Percentiles rank a stretch among this genome's conserved stretches.
phyloP scores from a whole-genome alignment of 2,329 filamentous ascomycete species.

The Ascochyta clinopodiicola region DNA sequence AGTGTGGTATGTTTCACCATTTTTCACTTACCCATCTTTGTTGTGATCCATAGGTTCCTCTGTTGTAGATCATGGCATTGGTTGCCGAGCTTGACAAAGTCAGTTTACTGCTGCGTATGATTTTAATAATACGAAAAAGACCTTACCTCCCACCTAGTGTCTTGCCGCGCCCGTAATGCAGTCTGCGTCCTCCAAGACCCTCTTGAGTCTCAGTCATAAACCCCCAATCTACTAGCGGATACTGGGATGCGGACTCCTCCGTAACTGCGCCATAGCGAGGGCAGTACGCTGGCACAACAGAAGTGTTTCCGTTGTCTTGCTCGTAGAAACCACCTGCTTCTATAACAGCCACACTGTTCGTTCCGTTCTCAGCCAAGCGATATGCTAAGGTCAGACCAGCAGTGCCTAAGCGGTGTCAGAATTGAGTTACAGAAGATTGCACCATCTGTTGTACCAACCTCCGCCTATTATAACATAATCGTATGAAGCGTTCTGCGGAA shows the following conservation, averaged over 20 bases:
- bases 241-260: background rate
- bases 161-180: background rate
- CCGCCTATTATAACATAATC: background rate
- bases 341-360: background rate
- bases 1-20: background rate
- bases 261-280: background rate
- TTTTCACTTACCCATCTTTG: background rate
- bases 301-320: background rate
- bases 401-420: background rate
- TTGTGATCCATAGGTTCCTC: background rate
- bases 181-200: background rate
- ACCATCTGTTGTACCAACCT: background rate
- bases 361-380: background rate
- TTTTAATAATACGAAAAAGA: background rate
- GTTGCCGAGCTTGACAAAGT: background rate
- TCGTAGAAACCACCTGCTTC: conserved; percentile 17
- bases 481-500: background rate
- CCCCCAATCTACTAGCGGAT: background rate
- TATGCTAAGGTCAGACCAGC: background rate
- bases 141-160: background rate
- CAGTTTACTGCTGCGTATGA: background rate
- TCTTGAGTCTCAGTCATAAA: background rate
- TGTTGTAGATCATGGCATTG: background rate
- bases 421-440: background rate
- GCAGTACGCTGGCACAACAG: background rate